Evolutionary conservation across 169 alveolate species (phyloP).

Genomic region (Cryptosporidium viatorum): DNA sequence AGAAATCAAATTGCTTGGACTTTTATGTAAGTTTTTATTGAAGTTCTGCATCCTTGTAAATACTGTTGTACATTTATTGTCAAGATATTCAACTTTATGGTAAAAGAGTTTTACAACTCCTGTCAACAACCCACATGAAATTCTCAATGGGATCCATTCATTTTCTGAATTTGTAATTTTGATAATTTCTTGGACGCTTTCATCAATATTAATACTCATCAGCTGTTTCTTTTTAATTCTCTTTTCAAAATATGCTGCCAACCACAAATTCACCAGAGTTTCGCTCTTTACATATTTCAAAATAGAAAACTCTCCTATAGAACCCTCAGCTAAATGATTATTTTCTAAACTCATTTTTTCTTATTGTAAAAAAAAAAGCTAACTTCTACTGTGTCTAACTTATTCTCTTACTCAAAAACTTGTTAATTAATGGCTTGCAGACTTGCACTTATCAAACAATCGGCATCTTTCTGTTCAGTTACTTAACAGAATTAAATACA

Average conservation of each 20-base stretch:
- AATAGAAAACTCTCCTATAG: constrained; percentile 40
- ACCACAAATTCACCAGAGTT: constrained; percentile 50
- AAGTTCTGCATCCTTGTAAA: constrained; percentile 68
- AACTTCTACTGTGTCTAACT: neutral
- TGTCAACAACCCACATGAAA: constrained; percentile 36
- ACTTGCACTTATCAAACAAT: neutral
- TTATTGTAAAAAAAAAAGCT: neutral
- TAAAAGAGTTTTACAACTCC: constrained; percentile 56
- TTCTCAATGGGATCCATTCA: constrained; percentile 73
- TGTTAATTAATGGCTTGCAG: neutral
- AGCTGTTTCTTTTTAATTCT: constrained; percentile 52
- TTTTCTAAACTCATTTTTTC: constrained; percentile 19
- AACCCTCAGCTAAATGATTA: neutral
- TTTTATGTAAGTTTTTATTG: neutral
- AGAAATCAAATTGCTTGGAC: neutral
- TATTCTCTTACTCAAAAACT: neutral
- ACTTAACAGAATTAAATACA: too few species aligned
- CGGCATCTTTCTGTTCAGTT: neutral
- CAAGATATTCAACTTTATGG: constrained; percentile 56
- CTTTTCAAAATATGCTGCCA: constrained; percentile 49
- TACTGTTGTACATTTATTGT: constrained; percentile 25
- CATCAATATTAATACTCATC: constrained; percentile 30
- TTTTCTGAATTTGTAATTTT: constrained; percentile 11
- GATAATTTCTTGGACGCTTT: constrained; percentile 46
- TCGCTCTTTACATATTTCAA: constrained; percentile 47